Percentiles rank a stretch among this genome's conserved stretches.
These are phyloP conservation scores for Rosellinia necatrix DNA, from an alignment of 2,329 filamentous ascomycete genomes.

Conservation along the genomic window DNA sequence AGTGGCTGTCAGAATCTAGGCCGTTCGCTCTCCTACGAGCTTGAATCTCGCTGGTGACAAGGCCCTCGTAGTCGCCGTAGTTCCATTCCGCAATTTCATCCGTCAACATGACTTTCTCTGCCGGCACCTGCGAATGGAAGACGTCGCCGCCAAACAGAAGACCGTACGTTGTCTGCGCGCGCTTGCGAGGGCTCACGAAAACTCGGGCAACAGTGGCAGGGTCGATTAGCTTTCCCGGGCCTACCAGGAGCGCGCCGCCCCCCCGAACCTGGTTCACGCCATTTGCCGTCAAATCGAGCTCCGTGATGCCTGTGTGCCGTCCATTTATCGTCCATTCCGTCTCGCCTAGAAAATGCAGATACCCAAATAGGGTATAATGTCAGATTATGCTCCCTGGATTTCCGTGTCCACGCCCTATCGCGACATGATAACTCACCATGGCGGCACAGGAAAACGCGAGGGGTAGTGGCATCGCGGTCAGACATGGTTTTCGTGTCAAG, in stretches of 20 bases:
- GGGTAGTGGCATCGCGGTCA: neutral
- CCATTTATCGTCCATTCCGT: constrained; percentile 54
- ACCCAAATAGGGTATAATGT: no score
- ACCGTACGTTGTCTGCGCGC: constrained; percentile 55
- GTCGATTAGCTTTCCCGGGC: constrained; percentile 52
- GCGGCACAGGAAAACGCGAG: neutral
- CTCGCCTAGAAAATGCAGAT: no score
- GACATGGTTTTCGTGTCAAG: neutral
- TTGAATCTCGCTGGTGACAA: constrained; percentile 46
- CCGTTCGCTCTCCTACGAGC: constrained; percentile 44
- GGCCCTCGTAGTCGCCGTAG: constrained; percentile 54
- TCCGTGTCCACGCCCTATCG: neutral
- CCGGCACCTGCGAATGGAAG: constrained; percentile 5
- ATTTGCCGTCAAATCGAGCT: constrained; percentile 46
- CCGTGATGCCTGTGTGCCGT: constrained; percentile 50
- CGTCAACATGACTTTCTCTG: constrained; percentile 43
- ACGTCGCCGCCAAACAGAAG: constrained; percentile 45
- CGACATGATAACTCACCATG: neutral
- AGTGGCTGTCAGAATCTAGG: constrained; percentile 49
- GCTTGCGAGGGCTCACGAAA: constrained; percentile 51
- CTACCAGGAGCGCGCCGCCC: constrained; percentile 49
- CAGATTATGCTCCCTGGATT: neutral
- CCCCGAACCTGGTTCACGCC: constrained; percentile 49
- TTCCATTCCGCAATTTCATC: constrained; percentile 56
- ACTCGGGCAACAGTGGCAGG: constrained; percentile 49